phyloP scores from a whole-genome alignment of 1,139 yeast species.

The Pneumocystis carinii region DNA sequence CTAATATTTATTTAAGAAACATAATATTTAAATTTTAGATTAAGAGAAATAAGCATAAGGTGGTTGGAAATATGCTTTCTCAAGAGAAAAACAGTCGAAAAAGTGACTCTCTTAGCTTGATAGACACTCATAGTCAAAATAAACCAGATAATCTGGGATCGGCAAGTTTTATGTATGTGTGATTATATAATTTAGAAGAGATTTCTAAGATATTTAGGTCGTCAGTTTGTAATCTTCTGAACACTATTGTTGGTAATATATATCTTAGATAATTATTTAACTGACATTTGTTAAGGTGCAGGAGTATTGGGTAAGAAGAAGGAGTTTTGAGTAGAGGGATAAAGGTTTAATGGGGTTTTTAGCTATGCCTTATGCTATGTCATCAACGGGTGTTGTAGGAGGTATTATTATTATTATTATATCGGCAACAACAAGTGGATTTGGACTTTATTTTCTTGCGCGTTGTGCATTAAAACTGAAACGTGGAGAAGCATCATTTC shows the following conservation, averaged over 20 bases:
- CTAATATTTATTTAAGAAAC: too few relatives aligned
- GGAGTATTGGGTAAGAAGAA: background rate
- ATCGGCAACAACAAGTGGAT: constrained; percentile 67
- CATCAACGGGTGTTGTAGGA: constrained; percentile 63
- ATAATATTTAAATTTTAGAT: background rate
- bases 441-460: constrained; percentile 70
- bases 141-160: background rate
- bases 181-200: background rate
- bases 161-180: background rate
- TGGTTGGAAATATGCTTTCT: background rate
- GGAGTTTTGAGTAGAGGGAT: background rate
- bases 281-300: background rate
- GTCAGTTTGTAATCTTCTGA: background rate
- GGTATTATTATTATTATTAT: constrained; percentile 51
- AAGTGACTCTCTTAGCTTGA: too few relatives aligned
- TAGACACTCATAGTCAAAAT: too few relatives aligned
- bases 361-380: constrained; percentile 81
- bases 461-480: constrained; percentile 55
- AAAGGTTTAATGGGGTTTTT: constrained; percentile 19
- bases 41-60: background rate
- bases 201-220: background rate
- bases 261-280: background rate
- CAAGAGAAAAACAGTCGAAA: too few relatives aligned
- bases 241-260: background rate
- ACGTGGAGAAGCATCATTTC: constrained; percentile 68